phyloP scores from a whole-genome alignment of 2,329 filamentous ascomycete species.

The Arachnopeziza araneosa region DNA sequence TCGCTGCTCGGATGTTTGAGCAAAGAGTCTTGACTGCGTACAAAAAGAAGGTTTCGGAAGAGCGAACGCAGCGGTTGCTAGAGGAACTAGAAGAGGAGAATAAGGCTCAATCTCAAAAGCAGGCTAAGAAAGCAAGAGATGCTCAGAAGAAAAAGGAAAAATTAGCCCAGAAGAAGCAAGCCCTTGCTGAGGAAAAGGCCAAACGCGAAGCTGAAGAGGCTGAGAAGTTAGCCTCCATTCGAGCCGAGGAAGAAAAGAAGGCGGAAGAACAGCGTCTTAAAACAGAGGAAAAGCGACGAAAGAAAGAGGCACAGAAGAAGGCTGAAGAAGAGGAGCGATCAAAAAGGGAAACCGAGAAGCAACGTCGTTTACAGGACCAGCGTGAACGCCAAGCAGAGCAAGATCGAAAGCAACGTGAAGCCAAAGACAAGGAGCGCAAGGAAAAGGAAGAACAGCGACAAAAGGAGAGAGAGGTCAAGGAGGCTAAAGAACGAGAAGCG shows the following conservation, averaged over 20 bases:
- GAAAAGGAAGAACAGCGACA: constrained; percentile 76
- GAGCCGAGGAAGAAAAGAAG: constrained; percentile 71
- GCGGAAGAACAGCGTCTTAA: constrained; percentile 74
- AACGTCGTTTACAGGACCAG: constrained; percentile 74
- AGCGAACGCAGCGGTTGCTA: constrained; percentile 84
- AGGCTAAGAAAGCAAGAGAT: constrained; percentile 89
- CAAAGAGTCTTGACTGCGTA: constrained; percentile 96
- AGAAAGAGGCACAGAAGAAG: constrained; percentile 85
- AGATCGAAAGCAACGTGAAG: constrained; percentile 77
- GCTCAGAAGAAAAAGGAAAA: constrained; percentile 95
- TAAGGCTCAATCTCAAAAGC: constrained; percentile 68
- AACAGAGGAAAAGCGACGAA: constrained; percentile 85
- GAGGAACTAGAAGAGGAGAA: constrained; percentile 88
- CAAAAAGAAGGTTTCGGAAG: constrained; percentile 89
- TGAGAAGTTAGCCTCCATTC: constrained; percentile 73
- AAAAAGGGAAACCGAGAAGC: constrained; percentile 79
- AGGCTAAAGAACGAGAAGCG: constrained; percentile 55
- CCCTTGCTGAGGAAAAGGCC: constrained; percentile 85
- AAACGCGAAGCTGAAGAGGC: constrained; percentile 83
- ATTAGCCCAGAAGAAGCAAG: constrained; percentile 81
- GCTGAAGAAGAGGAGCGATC: constrained; percentile 83
- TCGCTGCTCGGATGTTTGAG: constrained; percentile 98
- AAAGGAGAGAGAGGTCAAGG: constrained; percentile 71
- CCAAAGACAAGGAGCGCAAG: constrained; percentile 77
- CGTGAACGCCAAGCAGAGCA: constrained; percentile 78